Base-by-base conservation (phyloP, 2,329 filamentous ascomycete genomes). In the Pseudogymnoascus pannorum region DNA sequence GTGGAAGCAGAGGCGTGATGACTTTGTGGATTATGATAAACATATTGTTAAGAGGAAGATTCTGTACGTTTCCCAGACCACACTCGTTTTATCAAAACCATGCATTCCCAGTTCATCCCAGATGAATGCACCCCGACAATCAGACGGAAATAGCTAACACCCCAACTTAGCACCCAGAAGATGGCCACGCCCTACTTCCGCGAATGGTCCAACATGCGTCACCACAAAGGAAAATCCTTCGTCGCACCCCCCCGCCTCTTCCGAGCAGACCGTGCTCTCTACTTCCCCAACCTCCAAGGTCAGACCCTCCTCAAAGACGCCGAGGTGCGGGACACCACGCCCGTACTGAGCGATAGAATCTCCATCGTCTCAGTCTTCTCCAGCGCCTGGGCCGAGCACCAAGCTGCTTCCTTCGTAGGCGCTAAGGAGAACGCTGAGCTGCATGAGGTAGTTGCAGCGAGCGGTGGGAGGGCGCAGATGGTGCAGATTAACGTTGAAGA, bases 151-250 rank as follows among this genome's bases (percentile, higher is more conserved):
- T 12, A 22, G 42, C 51, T 61, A 59, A 68, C 62, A 22, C 59
- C 24, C 26, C 58, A 20, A 22, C 20, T 68, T 66, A 91, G 87
- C 60, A 89, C 89, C 48, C 81, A 84, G 67, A 86, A 91, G 73
- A 87, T 95, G 71, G 79, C 87, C 18, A 89, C 90, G 62, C 92
- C 93, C 2, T 99, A 99, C 76, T 99, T 96, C 78, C 89, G 92
- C 73, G 93, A 99, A 80, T 97, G 92, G 89, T 85, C 84, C 63
- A 94, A 95, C 75, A 83, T 97, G 74, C 80, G 81, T 59, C 82
- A 87, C 66, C 87, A 94, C 76, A 85, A 92, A 69, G 94, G 94
- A 70, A 99, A 99, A 76, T 91, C 91, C 22, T 99, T 97, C 76
- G 78, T 93, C 59, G 87, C 91, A 18, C 93, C 93, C 36, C 85